phyloP scores from a whole-genome alignment of 2,329 filamentous ascomycete genomes.

The Samsoniella hepiali region DNA sequence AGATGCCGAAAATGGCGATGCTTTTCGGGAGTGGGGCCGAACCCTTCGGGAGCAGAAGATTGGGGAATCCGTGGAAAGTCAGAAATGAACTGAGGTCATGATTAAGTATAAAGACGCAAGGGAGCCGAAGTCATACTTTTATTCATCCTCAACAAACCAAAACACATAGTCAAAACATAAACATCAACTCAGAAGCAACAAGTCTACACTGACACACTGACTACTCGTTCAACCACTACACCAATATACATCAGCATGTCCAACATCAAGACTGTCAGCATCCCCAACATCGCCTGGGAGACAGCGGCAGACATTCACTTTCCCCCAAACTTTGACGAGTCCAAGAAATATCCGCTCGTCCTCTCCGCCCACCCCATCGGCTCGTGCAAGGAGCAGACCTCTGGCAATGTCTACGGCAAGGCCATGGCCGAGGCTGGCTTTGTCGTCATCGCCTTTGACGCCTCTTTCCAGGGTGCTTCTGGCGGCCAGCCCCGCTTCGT shows the following conservation, averaged over 20 bases:
- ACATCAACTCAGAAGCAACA: background rate
- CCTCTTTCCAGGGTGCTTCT: constrained; percentile 35
- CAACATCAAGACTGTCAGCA: constrained; percentile 1
- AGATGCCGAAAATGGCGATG: constrained; percentile 10
- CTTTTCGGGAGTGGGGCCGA: constrained; percentile 10
- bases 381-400: constrained; percentile 36
- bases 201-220: background rate
- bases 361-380: constrained; percentile 30
- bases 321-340: constrained; percentile 1
- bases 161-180: background rate
- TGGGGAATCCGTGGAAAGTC: background rate
- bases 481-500: constrained; percentile 32
- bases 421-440: constrained; percentile 31
- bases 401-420: constrained; percentile 30
- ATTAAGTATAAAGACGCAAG: background rate
- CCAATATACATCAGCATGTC: background rate
- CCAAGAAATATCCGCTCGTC: constrained; percentile 20
- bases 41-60: background rate
- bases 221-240: background rate
- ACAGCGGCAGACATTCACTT: constrained; percentile 7
- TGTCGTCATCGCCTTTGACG: constrained; percentile 29
- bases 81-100: background rate
- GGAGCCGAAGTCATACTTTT: background rate
- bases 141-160: background rate
- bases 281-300: constrained; percentile 13